Conservation (phyloP, 2,329 filamentous ascomycete species). For the Talaromyces albobiverticillius region DNA sequence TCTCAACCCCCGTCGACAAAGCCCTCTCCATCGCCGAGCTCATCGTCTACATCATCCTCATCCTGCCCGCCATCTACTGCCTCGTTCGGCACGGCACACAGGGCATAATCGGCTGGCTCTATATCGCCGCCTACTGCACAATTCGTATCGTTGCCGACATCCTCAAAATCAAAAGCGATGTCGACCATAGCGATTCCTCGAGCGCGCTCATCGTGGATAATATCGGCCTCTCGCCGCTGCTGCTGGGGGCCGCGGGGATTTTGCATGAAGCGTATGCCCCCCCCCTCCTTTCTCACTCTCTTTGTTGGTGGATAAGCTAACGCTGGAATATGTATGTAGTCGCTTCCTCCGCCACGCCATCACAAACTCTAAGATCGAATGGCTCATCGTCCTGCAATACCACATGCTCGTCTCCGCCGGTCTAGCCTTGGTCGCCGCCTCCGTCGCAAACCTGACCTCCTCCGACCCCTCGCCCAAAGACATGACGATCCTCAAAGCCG, state of each 20-base stretch:
- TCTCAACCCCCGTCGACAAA: conserved; percentile 1
- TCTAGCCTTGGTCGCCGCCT: conserved; percentile 11
- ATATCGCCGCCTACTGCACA: conserved; percentile 6
- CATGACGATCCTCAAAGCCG: conserved; percentile 3
- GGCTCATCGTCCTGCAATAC: conserved; percentile 12
- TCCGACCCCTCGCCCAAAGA: not conserved
- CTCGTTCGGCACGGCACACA: conserved; percentile 7
- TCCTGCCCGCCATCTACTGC: conserved; percentile 1
- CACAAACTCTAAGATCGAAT: conserved; percentile 8
- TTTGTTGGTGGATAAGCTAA: not conserved
- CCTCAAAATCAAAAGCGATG: conserved; percentile 6
- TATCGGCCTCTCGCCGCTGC: conserved; percentile 9
- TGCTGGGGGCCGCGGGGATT: conserved; percentile 8
- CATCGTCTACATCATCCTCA: conserved; percentile 2
- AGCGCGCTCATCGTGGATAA: conserved; percentile 7
- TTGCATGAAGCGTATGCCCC: conserved; percentile 10
- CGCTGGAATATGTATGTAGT: not conserved
- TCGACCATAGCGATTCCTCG: not conserved
- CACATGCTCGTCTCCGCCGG: conserved; percentile 10
- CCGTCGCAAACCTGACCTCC: not conserved
- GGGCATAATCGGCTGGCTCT: conserved; percentile 8
- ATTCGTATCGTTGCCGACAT: conserved; percentile 7
- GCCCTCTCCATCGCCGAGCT: conserved; percentile 5
- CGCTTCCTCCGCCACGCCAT: conserved; percentile 4
- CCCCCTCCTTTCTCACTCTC: not conserved